Evolutionary conservation across 2,329 filamentous ascomycete species (phyloP), one percentile per base, ranked within the genome.

Genomic region (Hymenoscyphus infarciens): DNA sequence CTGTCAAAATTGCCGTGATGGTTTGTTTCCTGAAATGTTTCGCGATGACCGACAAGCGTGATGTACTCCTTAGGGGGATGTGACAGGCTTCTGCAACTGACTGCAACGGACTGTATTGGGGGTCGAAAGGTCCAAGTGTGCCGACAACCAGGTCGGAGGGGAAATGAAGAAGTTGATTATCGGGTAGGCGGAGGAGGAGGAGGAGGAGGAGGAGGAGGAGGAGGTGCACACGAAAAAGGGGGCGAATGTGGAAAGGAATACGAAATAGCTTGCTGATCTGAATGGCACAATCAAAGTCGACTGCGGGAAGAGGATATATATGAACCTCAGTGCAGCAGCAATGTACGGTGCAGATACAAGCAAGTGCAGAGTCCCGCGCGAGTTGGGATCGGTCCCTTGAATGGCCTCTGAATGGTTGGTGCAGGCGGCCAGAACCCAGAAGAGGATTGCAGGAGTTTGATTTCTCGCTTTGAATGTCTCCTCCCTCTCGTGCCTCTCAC

Each of bases 21-120:
- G 52, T 67, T 65, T 62, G 67, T 70, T 70, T 70, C 67, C 64
- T 62, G 45, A 35, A 27, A 63, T 64, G 68, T 69, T 69, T 69
- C 65, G 68, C 62, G 39, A 54, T 53, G n/a, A 60, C 61, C 29
- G 63, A 53, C 22, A 56, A 63, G 60, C 49, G 33, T 58, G 16
- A 61, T 66, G 68, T 67, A 67, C 66, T 69, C 66, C 65, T 67
- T 22, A 64, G 63, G 60, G 64, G 61, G 53, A 59, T 64, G 62
- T 66, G 65, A 66, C 56, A 27, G 55, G 49, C 52, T 49, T 29
- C 31, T 38, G 13, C 11, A 39, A 52, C 61, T 66, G 35, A 52
- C 61, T 66, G 65, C 63, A 58, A 61, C 57, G 45, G 31, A 57
- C 45, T 57, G 58, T 57, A 49, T 55, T 25, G 57, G 33, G 33